Evolutionary conservation across 2,329 filamentous ascomycete genomes (phyloP), one percentile per base, ranked within the genome.

Genomic region (Penicillium sp.): DNA sequence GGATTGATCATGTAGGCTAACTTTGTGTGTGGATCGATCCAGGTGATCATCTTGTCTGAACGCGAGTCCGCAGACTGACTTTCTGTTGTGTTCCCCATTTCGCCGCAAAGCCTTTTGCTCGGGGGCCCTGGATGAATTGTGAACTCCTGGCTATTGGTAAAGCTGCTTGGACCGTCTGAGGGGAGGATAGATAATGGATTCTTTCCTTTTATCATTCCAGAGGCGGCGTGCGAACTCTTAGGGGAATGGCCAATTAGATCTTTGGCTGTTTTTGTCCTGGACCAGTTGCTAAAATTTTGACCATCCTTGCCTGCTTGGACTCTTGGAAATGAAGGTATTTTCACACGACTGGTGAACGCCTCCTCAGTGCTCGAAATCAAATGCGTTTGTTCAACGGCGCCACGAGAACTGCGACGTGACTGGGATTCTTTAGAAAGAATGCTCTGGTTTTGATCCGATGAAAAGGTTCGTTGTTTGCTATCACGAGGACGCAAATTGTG

Each of bases 401-500:
- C 47, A 11, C 19, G 3, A 44, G 27, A 43, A 9, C 26, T 49
- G n/a, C 30, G 30, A 54, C 36, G 34, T 32, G 42, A 23, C 49
- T 43, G 57, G 43, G 41, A 46, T 6, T 19, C 35, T 39, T 32
- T 46, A 30, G 40, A 45, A 10, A 23, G 14, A 18, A 41, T 29
- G 23, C 44, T 46, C 32, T 32, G 47, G 13, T 23, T 42, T 41
- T 47, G 54, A 13, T 57, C 51, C 9, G 51, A 40, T 3, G 4
- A 26, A 11, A 56, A 57, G 44, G 39, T 48, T 46, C 56, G 64
- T 38, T 63, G 57, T 41, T 62, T 65, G 47, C 58, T 44, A 47
- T 57, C 40, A 57, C 71, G 78, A 9, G 88, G 86, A 4, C 81
- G 79, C 61, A 93, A 87, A 57, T 88, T 79, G 63, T 94, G 81